A percentile compares a stretch with the other conserved stretches of the same genome.
Evolutionary conservation across 768 basidiomycete genomes (phyloP).

Genomic region (Tubosaeta brunneosetosa): DNA sequence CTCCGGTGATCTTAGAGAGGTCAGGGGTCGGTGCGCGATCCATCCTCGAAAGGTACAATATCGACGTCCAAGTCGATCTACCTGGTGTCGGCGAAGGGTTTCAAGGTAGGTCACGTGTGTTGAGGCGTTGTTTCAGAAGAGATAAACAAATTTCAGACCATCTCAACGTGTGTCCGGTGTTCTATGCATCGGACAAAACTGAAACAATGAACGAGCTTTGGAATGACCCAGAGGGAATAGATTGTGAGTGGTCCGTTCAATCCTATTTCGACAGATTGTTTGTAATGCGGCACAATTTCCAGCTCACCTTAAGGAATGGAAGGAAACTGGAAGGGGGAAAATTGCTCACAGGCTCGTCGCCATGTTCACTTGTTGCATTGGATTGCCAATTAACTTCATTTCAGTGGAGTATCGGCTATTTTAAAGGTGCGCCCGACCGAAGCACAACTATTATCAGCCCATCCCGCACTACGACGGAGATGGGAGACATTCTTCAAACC

Average conservation of each 20-base stretch:
- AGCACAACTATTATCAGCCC: not conserved
- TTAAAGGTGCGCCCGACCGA: not conserved
- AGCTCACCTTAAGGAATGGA: conserved; percentile 34
- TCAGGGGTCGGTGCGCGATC: conserved; percentile 62
- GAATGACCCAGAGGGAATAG: conserved; percentile 13
- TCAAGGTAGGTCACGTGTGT: conserved; percentile 33
- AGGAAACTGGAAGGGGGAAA: conserved; percentile 39
- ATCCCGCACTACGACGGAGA: conserved; percentile 33
- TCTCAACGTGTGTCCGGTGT: conserved; percentile 8
- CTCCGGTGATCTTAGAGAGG: conserved; percentile 52
- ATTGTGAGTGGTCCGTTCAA: too few species aligned
- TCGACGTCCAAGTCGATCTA: conserved; percentile 54
- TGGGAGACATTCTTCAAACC: conserved; percentile 51
- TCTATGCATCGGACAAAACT: conserved; percentile 37
- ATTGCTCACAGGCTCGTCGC: not conserved
- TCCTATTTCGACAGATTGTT: too few species aligned
- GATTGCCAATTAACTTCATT: too few species aligned
- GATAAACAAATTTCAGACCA: conserved; percentile 23
- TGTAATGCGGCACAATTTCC: not conserved
- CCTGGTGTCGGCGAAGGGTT: conserved; percentile 77
- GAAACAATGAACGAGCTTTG: conserved; percentile 48
- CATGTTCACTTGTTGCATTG: not conserved
- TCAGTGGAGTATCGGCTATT: not conserved
- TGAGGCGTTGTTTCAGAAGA: not conserved
- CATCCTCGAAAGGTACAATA: conserved; percentile 42